phyloP scores from a whole-genome alignment of 257 asterid species.

The Solanum pinnatisectum region DNA sequence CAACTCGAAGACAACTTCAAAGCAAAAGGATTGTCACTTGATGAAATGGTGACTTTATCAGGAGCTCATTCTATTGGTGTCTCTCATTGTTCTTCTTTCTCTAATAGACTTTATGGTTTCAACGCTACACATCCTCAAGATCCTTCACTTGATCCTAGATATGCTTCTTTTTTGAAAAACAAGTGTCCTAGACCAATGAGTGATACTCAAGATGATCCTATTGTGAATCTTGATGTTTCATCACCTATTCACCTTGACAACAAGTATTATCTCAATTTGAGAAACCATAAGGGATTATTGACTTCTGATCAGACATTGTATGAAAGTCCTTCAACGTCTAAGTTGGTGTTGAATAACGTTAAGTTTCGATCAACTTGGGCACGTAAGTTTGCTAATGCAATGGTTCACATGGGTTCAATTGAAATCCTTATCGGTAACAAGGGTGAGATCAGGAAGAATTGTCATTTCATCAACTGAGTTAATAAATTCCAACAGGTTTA shows the following conservation, averaged over 20 bases:
- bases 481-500: not conserved
- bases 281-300: constrained; percentile 13
- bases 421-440: constrained; percentile 26
- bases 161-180: constrained; percentile 22
- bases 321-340: constrained; percentile 18
- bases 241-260: constrained; percentile 21
- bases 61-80: constrained; percentile 42
- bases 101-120: constrained; percentile 41
- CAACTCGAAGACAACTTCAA: not conserved
- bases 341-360: constrained; percentile 19
- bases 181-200: constrained; percentile 27
- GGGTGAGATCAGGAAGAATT: constrained; percentile 40
- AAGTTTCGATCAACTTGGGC: constrained; percentile 10
- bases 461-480: constrained; percentile 25
- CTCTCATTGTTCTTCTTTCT: constrained; percentile 26
- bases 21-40: not conserved
- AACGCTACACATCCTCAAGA: constrained; percentile 33
- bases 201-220: constrained; percentile 6
- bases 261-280: constrained; percentile 21
- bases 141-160: constrained; percentile 28
- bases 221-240: constrained; percentile 10
- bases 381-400: constrained; percentile 35
- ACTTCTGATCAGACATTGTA: constrained; percentile 33
- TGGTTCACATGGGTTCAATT: constrained; percentile 32
- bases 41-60: constrained; percentile 2